These are phyloP conservation scores for Salicornia ramosissima DNA, from an alignment of 148 eudicot genomes.

Conservation along the genomic window DNA sequence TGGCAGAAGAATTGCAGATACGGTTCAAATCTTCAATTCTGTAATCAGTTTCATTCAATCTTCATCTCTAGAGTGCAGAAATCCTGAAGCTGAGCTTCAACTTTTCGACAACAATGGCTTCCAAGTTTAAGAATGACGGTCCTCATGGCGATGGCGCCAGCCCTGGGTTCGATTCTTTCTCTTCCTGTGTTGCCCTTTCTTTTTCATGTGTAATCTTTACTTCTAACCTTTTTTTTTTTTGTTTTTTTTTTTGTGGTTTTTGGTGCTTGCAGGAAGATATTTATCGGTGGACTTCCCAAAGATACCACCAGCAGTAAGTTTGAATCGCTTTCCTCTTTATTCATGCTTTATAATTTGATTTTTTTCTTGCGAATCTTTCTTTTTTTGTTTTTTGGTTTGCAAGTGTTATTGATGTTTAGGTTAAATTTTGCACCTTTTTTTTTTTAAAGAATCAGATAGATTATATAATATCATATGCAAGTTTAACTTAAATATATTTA, in stretches of 20 bases:
- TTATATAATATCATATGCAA: too few species aligned
- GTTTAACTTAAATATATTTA: too few species aligned
- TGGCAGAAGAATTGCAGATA: too few species aligned
- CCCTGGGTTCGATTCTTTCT: slow-evolving; percentile 44
- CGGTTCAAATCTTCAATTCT: too few species aligned
- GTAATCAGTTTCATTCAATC: too few species aligned
- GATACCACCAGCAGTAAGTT: slow-evolving; percentile 40
- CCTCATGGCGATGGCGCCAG: slow-evolving; percentile 55
- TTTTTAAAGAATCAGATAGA: too few species aligned
- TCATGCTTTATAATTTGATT: not conserved
- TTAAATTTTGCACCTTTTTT: too few species aligned
- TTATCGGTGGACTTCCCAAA: slow-evolving; percentile 65
- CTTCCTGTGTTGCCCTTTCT: not conserved
- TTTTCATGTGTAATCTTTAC: too few species aligned
- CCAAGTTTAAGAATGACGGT: slow-evolving; percentile 32
- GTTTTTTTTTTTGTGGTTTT: too few species aligned
- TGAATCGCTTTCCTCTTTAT: slow-evolving; percentile 25
- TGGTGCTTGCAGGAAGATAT: slow-evolving; percentile 56
- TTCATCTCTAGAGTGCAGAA: too few species aligned
- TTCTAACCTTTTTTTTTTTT: not conserved
- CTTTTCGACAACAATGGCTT: slow-evolving; percentile 30
- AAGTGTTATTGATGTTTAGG: not conserved
- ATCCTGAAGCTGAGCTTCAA: too few species aligned
- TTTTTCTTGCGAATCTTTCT: not conserved
- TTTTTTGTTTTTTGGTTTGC: not conserved